Base-by-base conservation (phyloP, 371 early-diverging fungal species). In the Synchytrium microbalum region DNA sequence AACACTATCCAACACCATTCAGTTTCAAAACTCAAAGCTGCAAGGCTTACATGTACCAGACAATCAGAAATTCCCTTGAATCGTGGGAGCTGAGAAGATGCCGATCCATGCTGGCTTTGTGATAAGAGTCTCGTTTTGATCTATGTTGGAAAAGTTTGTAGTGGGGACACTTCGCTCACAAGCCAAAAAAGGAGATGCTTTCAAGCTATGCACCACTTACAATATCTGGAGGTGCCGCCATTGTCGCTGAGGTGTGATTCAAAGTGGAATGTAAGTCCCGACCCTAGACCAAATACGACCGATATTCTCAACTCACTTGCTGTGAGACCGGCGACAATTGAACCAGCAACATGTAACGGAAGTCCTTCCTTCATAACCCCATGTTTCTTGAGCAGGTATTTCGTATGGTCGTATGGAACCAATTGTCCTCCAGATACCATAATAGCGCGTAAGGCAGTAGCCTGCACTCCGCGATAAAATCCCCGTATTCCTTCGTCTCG, bases 361-460 rank as follows among this genome's bases (percentile, higher is more conserved):
- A 63, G 13, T 0, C 72, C 72, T 61, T 72, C 72, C 16, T 60
- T 14, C 56, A 69, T 25, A 1, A 58, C n/a, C 14, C 54, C 38
- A 31, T 67, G 52, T 58, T 61, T 60, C 38, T 67, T 68, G 14
- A 60, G 30, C 2, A 67, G 27, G 56, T 67, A 62, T 56, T 72
- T 72, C 2, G 72, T 59, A 46, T 69, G 67, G 46, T 72, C 72
- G 65, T 72, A 72, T 1, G 65, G 59, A n/a, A 69, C 64, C n/a
- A 72, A 56, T 58, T 72, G 72, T 23, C 67, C 67, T 2, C 67
- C 67, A 3, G 72, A 67, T 32, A 72, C 58, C 32, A 67, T 30
- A 28, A 66, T 54, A 0, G 71, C 71, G 30, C 24, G 23, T 19
- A 60, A 24, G 16, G 61, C 13, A 58, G 19, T 60, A 59, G 19